Conservation (phyloP, 495 filamentous ascomycete species). For the Aspergillus heteromorphus region DNA sequence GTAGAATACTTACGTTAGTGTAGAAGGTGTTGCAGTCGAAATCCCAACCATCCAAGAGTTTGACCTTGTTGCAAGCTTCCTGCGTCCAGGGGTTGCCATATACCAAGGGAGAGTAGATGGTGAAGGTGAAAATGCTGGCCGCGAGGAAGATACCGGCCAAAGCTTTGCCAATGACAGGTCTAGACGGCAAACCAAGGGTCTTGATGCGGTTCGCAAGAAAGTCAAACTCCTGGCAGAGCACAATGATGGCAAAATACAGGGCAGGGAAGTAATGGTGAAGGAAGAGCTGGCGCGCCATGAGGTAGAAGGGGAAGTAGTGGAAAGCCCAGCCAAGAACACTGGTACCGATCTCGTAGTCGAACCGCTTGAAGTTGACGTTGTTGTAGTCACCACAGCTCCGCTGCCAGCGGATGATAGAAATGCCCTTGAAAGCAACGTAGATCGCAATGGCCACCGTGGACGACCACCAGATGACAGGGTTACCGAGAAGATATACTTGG, state of each 20-base stretch:
- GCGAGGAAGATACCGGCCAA: conserved; percentile 66
- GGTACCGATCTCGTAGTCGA: conserved; percentile 93
- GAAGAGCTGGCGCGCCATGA: conserved; percentile 98
- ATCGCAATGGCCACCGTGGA: conserved; percentile 74
- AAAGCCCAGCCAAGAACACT: conserved; percentile 89
- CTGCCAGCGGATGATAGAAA: conserved; percentile 91
- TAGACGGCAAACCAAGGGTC: conserved; percentile 59
- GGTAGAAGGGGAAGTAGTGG: conserved; percentile 96
- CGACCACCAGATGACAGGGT: conserved; percentile 92
- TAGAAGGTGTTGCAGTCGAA: conserved; percentile 95
- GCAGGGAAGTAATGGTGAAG: conserved; percentile 96
- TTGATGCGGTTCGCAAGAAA: conserved; percentile 68
- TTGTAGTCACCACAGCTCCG: conserved; percentile 83
- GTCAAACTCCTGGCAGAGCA: conserved; percentile 83
- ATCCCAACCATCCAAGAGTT: conserved; percentile 86
- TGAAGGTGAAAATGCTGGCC: conserved; percentile 69
- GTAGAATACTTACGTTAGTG: conserved; percentile 66
- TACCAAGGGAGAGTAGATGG: conserved; percentile 76
- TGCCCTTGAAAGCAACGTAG: conserved; percentile 77
- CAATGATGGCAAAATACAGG: conserved; percentile 88
- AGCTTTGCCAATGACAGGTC: conserved; percentile 66
- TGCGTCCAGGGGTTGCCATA: conserved; percentile 96
- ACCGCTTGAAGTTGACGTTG: conserved; percentile 78
- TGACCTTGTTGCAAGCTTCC: conserved; percentile 75
- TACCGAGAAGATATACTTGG: conserved; percentile 94